Evolutionary conservation across 805 yeast species (phyloP), one percentile per base, ranked within the genome.

Genomic region (Middelhovenomyces tepae): DNA sequence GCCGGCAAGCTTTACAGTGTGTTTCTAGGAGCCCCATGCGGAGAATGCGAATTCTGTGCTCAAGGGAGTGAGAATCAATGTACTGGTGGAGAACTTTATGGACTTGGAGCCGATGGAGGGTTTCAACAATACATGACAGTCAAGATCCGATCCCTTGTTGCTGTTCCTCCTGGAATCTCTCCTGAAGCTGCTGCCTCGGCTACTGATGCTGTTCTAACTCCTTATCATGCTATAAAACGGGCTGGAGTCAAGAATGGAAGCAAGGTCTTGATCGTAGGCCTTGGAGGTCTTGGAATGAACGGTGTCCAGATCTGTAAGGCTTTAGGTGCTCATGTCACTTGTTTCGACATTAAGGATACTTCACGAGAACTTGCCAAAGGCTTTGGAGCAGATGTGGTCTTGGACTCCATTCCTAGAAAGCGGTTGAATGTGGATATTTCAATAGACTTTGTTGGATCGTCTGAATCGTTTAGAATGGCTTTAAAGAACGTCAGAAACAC

Each of bases 331-430:
- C 50, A 45, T 32, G 50, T 51, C 22, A 26, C 37, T 18, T 32
- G 42, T 14, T 37, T 42, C 17, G 57, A 52, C 19, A 32, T 45
- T 10, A 63, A 63, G 40, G 39, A 40, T 7, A 56, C 49, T 4
- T 27, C 53, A n/a, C 43, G 40, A 23, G 36, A 40, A 2, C 25
- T 47, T 9, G 71, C 67, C 2, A 32, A 42, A 15, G 40, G 45
- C 10, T 45, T 46, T 20, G 72, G 72, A 1, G 73, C 73, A 3
- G 48, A 57, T 40, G 68, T 61, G 31, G 65, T 61, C 27, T 47
- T 60, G 37, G 55, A 61, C 7, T 59, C 60, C 34, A 20, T 39
- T 5, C 32, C 39, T 32, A 31, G 46, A 3, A 45, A 57, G 2
- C 31, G 43, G 2, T 61, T 62, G 31, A 60, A 59, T 34, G 20